Conservation (phyloP, 2,329 filamentous ascomycete species). For the Botryosphaeria dothidea region DNA sequence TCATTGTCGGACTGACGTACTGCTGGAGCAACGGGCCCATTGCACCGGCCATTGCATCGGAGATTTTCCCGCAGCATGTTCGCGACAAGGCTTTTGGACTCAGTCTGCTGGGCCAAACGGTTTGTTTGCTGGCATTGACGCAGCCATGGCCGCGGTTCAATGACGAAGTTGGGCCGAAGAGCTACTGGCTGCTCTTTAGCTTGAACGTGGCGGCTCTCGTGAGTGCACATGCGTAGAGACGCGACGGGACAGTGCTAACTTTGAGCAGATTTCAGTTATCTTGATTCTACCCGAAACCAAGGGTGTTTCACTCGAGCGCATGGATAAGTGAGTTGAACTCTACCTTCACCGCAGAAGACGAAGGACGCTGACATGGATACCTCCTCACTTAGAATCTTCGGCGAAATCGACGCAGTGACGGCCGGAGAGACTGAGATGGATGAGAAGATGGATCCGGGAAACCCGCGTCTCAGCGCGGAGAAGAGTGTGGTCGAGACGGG, state of each 20-base stretch:
- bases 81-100: constrained; percentile 31
- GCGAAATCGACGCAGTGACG: constrained; percentile 36
- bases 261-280: constrained; percentile 40
- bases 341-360: no score
- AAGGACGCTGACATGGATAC: no score
- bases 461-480: not conserved
- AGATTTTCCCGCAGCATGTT: constrained; percentile 63
- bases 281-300: constrained; percentile 39
- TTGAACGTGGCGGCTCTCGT: constrained; percentile 67
- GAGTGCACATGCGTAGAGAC: constrained; percentile 34
- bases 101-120: constrained; percentile 54
- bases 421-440: constrained; percentile 11
- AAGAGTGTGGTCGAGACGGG: not conserved
- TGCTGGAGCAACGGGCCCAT: constrained; percentile 59
- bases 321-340: no score
- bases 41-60: constrained; percentile 50
- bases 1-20: constrained; percentile 64
- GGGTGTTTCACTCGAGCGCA: constrained; percentile 36
- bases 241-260: constrained; percentile 46
- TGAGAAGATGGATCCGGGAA: not conserved
- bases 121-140: constrained; percentile 63
- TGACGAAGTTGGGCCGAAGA: constrained; percentile 30
- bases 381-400: no score
- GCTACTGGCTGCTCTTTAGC: constrained; percentile 66
- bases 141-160: constrained; percentile 48